Evolutionary conservation across 257 asterid species (phyloP).

Genomic region (Gentiana straminea): DNA sequence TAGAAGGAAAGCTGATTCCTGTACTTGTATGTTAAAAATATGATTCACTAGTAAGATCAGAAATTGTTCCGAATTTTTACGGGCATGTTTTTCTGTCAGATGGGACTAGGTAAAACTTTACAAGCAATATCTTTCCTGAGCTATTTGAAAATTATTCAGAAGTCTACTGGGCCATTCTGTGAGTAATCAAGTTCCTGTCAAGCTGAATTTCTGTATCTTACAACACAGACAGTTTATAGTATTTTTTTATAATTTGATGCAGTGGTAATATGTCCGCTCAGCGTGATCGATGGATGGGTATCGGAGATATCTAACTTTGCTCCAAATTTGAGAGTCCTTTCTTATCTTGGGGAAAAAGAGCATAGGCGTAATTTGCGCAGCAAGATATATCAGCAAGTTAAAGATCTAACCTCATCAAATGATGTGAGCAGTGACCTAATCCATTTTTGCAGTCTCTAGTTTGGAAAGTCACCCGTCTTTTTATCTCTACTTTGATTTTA

Average conservation of each 20-base stretch:
- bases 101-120: conserved; percentile 96
- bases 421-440: conserved; percentile 26
- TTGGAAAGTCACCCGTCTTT: too few relatives aligned
- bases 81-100: conserved; percentile 32
- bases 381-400: conserved; percentile 42
- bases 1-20: not conserved
- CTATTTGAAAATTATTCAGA: conserved; percentile 58
- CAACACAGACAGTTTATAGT: conserved; percentile 1
- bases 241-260: conserved; percentile 24
- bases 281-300: conserved; percentile 88
- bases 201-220: conserved; percentile 7
- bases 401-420: conserved; percentile 21
- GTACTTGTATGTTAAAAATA: not conserved
- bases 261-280: conserved; percentile 93
- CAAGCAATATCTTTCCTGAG: conserved; percentile 82
- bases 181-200: conserved; percentile 24
- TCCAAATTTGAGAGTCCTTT: conserved; percentile 50
- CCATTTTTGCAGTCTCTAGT: not conserved
- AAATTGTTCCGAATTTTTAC: not conserved
- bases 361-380: conserved; percentile 53
- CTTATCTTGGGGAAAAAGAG: conserved; percentile 86
- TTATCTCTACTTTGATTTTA: too few relatives aligned
- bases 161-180: conserved; percentile 74
- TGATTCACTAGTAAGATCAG: not conserved
- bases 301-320: conserved; percentile 72